phyloP scores from a whole-genome alignment of 192 early-diverging fungal genomes.

The Obelidium mucronatum region DNA sequence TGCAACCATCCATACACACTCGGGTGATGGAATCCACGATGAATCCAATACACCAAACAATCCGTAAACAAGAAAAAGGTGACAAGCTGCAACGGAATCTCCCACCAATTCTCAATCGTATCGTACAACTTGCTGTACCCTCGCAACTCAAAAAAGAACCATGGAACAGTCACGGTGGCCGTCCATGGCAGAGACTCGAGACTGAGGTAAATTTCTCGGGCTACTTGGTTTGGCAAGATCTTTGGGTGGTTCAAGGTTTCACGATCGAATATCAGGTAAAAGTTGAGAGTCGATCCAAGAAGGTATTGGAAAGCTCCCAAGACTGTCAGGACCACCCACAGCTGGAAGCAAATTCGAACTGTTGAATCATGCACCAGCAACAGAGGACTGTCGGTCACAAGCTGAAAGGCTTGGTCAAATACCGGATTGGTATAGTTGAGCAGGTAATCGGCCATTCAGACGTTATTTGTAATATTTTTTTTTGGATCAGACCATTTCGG shows the following conservation, averaged over 20 bases:
- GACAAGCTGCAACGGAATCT: constrained; percentile 69
- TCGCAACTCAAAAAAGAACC: constrained; percentile 88
- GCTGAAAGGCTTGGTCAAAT: constrained; percentile 38
- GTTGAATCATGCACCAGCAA: constrained; percentile 59
- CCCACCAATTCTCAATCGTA: constrained; percentile 70
- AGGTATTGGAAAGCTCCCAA: constrained; percentile 87
- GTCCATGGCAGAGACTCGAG: constrained; percentile 82
- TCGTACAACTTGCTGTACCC: constrained; percentile 90
- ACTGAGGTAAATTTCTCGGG: constrained; percentile 84
- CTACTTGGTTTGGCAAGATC: constrained; percentile 87
- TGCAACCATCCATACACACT: constrained; percentile 88
- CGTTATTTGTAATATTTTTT: too few species aligned
- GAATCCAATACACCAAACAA: constrained; percentile 96
- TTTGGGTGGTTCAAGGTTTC: constrained; percentile 93
- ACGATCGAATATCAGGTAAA: constrained; percentile 88
- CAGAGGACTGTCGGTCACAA: constrained; percentile 43
- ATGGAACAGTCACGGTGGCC: constrained; percentile 85
- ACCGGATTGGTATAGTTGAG: constrained; percentile 49
- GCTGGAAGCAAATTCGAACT: constrained; percentile 74
- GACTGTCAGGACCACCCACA: constrained; percentile 74
- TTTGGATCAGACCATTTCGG: too few species aligned
- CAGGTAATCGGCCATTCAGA: constrained; percentile 27
- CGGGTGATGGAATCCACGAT: constrained; percentile 92
- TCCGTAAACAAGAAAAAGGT: constrained; percentile 94
- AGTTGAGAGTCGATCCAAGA: constrained; percentile 75